Base-by-base conservation (phyloP, 805 yeast species). In the Scheffersomyces ergatensis region DNA sequence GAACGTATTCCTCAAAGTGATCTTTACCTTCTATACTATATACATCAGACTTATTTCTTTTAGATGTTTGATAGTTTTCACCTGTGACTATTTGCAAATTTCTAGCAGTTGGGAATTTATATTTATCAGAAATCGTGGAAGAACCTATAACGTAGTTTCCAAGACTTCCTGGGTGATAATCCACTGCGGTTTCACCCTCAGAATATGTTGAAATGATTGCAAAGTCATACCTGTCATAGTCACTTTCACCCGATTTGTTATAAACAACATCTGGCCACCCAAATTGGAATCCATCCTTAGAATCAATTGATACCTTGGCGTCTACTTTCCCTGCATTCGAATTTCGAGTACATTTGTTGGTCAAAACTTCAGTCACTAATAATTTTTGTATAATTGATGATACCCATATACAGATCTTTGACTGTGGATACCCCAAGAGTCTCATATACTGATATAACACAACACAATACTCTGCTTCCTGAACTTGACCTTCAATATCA, bases 381-480 rank as follows among this genome's bases (percentile, higher is more conserved):
- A 21, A 11, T 18, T 53, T 29, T 12, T 54, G 5, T 54, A 51
- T 39, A 53, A 58, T 49, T 78, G 83, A 67, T 4, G 64, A 55
- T 1, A 78, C 66, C 19, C 71, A 46, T 8, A 82, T 66, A 15
- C 65, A 58, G 15, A 81, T 65, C 16, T 51, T 51, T 0, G 53
- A 44, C 1, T 50, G 30, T 0, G 75, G 63, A 43, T 76, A 77
- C 0, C 77, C 78, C 16, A 68, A 38, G 3, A 67, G 43, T 4
- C 74, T 49, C 70, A 80, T 57, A 42, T 75, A 77, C 54, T 67
- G 69, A 48, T 60, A 77, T 5, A 77, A 44, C 0, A 61, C 55
- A 13, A 75, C 75, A 14, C 71, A 40, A 33, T 48, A 48, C 27
- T 51, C 52, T 8, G 54, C 57, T 33, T 51, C 57, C 33, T 46